Evolutionary conservation across 1,284 basidiomycete genomes (phyloP), one percentile per base, ranked within the genome.

Genomic region (Bjerkandera adusta): DNA sequence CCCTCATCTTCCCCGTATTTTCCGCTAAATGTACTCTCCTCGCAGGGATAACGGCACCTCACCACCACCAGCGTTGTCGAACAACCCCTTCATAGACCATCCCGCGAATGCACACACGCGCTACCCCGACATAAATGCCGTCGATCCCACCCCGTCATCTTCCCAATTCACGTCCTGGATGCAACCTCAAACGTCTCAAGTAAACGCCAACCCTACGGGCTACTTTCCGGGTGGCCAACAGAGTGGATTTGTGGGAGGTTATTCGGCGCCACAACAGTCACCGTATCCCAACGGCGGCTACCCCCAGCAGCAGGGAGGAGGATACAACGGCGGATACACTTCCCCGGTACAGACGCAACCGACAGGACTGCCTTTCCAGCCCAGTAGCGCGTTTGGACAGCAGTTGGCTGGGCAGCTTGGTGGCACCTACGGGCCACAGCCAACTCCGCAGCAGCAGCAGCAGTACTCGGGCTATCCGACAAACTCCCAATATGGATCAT

Each of bases 21-120:
- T 36, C 25, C 40, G 34, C n/a, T 26, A 27, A 32, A 63, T 65
- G 61, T 64, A 62, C 48, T 62, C 61, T 30, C 55, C 61, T 8
- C 51, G 48, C 18, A 45, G 51, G n/a, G 47, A 49, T 30, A 60
- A 60, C 40, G 54, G 53, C 54, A 15, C 13, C 13, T 61, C 61
- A 3, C 59, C 60, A 11, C 61, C 62, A 1, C 57, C 64, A 27
- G 65, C 68, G 30, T 58, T 68, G 36, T 68, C 67, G 10, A 69
- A 69, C 39, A 69, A 69, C 48, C 67, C 67, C 3, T 69, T 69
- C 60, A 66, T 69, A 51, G 67, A 69, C 47, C 63, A 64, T 50
- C 52, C 65, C 13, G 34, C 65, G 6, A 64, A 63, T 50, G 64
- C 64, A 16, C 56, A 59, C 33, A 53, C 64, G 3, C 64, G 67